These are phyloP conservation scores for Tricholoma bakamatsutake DNA, from an alignment of 768 basidiomycete species.

Conservation along the genomic window DNA sequence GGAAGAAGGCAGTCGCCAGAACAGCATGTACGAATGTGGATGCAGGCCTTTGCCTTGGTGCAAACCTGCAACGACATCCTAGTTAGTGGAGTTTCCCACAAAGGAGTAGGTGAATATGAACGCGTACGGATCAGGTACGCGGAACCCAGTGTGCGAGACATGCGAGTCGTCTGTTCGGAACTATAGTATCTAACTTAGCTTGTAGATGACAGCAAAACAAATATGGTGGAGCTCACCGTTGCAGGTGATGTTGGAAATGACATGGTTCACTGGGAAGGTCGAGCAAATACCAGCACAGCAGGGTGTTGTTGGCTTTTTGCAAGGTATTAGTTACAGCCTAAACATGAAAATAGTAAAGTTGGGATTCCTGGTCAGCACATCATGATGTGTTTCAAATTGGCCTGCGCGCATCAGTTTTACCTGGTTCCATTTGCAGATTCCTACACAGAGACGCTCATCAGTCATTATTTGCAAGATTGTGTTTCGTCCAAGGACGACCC, in stretches of 20 bases:
- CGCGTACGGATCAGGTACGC: conserved; percentile 35
- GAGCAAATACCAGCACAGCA: neutral
- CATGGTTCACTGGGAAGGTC: neutral
- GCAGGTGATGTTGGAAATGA: conserved; percentile 2
- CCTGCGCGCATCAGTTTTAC: too few species aligned
- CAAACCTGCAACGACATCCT: conserved; percentile 22
- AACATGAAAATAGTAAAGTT: too few species aligned
- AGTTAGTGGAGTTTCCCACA: neutral
- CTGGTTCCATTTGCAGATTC: too few species aligned
- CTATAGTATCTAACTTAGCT: neutral
- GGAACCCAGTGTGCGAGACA: conserved; percentile 28
- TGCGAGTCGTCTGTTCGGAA: conserved; percentile 23
- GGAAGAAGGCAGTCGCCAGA: conserved; percentile 39
- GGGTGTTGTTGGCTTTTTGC: neutral
- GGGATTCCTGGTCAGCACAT: neutral
- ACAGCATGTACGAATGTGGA: conserved; percentile 36
- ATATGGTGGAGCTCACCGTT: conserved; percentile 1
- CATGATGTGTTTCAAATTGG: neutral
- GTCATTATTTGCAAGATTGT: too few species aligned
- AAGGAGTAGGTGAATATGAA: neutral
- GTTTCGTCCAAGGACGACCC: too few species aligned
- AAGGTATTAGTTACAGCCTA: too few species aligned
- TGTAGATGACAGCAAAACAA: neutral
- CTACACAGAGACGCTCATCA: too few species aligned
- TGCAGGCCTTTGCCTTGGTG: conserved; percentile 30